A percentile compares a stretch with the other conserved stretches of the same genome.
These are phyloP conservation scores for Penicillium egyptiacum DNA, from an alignment of 495 filamentous ascomycete genomes.

Conservation along the genomic window DNA sequence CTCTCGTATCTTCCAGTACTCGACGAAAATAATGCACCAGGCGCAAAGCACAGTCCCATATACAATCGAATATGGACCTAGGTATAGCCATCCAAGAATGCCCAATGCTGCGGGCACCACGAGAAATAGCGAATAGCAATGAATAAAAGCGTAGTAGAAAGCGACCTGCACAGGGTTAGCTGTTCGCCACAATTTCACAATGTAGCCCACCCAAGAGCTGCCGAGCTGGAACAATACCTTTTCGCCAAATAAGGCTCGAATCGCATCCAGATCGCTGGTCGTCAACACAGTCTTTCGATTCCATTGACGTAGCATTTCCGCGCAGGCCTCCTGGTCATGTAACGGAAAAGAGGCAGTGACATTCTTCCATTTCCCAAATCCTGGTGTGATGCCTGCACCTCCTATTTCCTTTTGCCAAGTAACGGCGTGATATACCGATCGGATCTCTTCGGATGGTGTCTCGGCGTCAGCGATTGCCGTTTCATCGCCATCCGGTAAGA, in stretches of 20 bases:
- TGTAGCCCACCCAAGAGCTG: background rate
- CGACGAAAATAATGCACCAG: constrained; percentile 87
- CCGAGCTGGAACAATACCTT: constrained; percentile 50
- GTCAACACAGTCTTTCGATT: constrained; percentile 70
- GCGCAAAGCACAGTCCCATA: constrained; percentile 75
- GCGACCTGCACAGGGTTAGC: constrained; percentile 55
- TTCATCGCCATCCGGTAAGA: constrained; percentile 58
- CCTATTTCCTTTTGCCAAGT: constrained; percentile 76
- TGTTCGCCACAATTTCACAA: background rate
- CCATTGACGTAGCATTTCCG: constrained; percentile 82
- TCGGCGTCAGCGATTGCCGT: constrained; percentile 58
- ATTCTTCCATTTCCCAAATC: constrained; percentile 75
- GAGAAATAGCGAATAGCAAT: constrained; percentile 86
- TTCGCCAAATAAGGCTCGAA: constrained; percentile 84
- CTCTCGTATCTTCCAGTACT: constrained; percentile 96
- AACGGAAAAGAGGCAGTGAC: constrained; percentile 86
- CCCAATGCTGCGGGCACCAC: constrained; percentile 78
- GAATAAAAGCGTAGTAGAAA: constrained; percentile 94
- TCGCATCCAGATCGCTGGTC: constrained; percentile 71
- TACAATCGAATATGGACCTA: constrained; percentile 77
- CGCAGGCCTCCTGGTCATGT: constrained; percentile 84
- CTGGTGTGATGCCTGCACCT: constrained; percentile 84
- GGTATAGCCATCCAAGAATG: constrained; percentile 68
- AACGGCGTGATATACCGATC: constrained; percentile 83
- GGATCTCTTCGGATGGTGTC: constrained; percentile 85